Conservation (phyloP, 163 green algal genomes). For the Chlamydomonas reinhardtii region DNA sequence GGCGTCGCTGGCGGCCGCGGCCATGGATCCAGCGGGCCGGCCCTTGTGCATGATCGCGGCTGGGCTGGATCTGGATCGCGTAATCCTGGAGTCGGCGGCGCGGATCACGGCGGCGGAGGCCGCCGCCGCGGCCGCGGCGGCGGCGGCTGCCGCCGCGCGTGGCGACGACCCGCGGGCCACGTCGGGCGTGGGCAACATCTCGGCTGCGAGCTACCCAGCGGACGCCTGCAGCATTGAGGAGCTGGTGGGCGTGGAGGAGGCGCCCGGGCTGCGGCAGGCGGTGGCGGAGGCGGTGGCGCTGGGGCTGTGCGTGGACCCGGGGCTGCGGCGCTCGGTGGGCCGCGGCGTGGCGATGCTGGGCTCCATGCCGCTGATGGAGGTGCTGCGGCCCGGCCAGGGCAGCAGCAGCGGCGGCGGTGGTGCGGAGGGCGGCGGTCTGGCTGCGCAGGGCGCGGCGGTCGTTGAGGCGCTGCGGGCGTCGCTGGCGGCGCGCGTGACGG, state of each 20-base stretch:
- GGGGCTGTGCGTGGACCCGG: constrained; percentile 49
- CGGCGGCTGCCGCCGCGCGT: not conserved
- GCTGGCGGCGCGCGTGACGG: not conserved
- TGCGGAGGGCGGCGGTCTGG: not conserved
- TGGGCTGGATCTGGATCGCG: constrained; percentile 51
- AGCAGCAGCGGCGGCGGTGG: no score
- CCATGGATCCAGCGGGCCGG: constrained; percentile 48
- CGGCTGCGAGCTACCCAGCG: not conserved
- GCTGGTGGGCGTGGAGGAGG: constrained; percentile 7
- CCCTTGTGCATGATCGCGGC: not conserved
- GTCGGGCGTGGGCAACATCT: not conserved
- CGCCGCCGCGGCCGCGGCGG: not conserved
- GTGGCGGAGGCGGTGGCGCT: constrained; percentile 53
- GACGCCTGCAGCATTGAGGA: constrained; percentile 22
- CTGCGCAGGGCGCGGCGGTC: constrained; percentile 20
- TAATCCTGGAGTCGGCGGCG: not conserved
- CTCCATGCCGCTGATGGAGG: constrained; percentile 47
- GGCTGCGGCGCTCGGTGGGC: constrained; percentile 41
- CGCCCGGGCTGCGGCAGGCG: constrained; percentile 31
- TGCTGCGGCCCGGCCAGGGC: constrained; percentile 2
- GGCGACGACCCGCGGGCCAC: no score
- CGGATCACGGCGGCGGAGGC: no score
- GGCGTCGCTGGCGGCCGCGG: constrained; percentile 61
- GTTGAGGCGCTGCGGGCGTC: constrained; percentile 11
- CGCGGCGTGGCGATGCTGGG: constrained; percentile 63